phyloP scores from a whole-genome alignment of 495 filamentous ascomycete genomes.

The Cairneyella variabilis region DNA sequence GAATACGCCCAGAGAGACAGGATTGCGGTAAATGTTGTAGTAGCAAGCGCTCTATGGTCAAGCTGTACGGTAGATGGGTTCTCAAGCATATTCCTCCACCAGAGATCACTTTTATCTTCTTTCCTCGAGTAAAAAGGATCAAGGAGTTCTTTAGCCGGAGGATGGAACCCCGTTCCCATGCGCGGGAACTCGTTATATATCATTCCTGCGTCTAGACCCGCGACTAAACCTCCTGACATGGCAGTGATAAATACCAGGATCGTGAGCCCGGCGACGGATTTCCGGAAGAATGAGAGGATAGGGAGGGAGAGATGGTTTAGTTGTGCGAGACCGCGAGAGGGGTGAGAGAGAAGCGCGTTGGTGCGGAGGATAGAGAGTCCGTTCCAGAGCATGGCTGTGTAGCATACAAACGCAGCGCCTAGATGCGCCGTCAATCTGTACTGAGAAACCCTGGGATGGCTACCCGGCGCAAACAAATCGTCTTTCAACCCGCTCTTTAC shows the following conservation, averaged over 20 bases:
- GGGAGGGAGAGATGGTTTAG: slow-evolving; percentile 60
- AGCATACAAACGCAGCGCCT: slow-evolving; percentile 84
- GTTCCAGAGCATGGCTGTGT: slow-evolving; percentile 90
- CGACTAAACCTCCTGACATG: slow-evolving; percentile 90
- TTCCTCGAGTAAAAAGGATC: slow-evolving; percentile 77
- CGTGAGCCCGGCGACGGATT: slow-evolving; percentile 67
- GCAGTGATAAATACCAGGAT: slow-evolving; percentile 81
- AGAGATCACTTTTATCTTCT: slow-evolving; percentile 71
- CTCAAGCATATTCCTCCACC: slow-evolving; percentile 96
- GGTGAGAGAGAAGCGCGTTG: slow-evolving; percentile 60
- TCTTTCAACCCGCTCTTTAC: slow-evolving; percentile 93
- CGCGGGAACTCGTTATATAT: slow-evolving; percentile 98
- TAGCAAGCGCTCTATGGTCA: slow-evolving; percentile 90
- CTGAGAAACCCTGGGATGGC: slow-evolving; percentile 87
- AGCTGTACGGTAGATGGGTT: slow-evolving; percentile 94
- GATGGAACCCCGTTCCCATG: slow-evolving; percentile 81
- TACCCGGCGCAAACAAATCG: slow-evolving; percentile 86
- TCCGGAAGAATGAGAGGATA: slow-evolving; percentile 65
- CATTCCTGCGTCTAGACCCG: slow-evolving; percentile 89
- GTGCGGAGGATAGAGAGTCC: slow-evolving; percentile 80
- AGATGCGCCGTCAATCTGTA: slow-evolving; percentile 90
- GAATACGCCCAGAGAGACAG: slow-evolving; percentile 74
- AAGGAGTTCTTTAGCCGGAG: slow-evolving; percentile 78
- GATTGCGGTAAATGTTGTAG: slow-evolving; percentile 80
- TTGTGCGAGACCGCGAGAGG: slow-evolving; percentile 48